Percentiles rank a stretch among this genome's conserved stretches.
phyloP scores from a whole-genome alignment of 139 green algal genomes.

The Coelastrella sp. region DNA sequence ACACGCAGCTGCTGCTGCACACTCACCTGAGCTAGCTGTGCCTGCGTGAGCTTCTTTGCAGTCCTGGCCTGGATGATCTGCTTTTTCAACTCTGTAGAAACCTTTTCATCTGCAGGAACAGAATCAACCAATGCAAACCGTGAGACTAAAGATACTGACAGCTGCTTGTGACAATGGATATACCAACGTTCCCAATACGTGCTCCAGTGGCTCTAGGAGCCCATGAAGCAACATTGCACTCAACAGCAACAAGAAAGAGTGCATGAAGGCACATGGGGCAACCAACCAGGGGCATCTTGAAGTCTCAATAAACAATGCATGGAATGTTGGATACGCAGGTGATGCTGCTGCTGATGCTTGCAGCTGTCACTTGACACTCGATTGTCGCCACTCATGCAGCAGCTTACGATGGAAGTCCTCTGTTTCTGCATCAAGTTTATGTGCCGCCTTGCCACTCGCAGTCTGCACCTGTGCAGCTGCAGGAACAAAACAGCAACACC shows the following conservation, averaged over 20 bases:
- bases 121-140: no score
- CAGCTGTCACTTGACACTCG: not conserved
- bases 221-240: no score
- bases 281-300: no score
- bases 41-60: slow-evolving; percentile 98
- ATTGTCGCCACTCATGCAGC: not conserved
- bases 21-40: slow-evolving; percentile 86
- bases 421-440: slow-evolving; percentile 90
- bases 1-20: no score
- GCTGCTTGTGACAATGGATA: not conserved
- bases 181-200: no score
- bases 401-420: slow-evolving; percentile 83
- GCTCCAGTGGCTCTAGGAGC: no score
- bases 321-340: no score
- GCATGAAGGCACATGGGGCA: no score
- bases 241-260: no score
- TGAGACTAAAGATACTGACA: not conserved
- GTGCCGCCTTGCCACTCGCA: slow-evolving; percentile 70
- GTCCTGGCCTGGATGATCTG: slow-evolving; percentile 91
- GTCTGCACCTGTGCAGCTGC: slow-evolving; percentile 5
- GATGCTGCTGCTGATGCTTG: no score
- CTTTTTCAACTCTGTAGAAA: slow-evolving; percentile 95
- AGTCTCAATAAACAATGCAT: no score
- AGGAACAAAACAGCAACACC: not conserved
- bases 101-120: slow-evolving; percentile 76